Evolutionary conservation across 78 protist genomes (phyloP).

Genomic region (Creolimax fragrantissima): DNA sequence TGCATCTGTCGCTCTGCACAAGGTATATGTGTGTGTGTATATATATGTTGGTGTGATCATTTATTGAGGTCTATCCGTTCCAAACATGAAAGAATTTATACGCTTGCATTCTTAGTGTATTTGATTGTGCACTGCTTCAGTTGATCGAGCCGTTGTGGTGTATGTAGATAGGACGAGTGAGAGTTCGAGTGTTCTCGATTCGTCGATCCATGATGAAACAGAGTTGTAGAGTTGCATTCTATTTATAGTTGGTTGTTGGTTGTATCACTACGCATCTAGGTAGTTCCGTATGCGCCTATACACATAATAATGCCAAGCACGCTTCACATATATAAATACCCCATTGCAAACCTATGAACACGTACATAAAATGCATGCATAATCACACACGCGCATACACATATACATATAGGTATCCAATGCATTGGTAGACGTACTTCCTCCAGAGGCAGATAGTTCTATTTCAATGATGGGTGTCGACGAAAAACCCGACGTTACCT

Average conservation of each 20-base stretch:
- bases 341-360: neutral
- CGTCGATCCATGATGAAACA: neutral
- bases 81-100: neutral
- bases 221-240: neutral
- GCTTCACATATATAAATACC: neutral
- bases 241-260: neutral
- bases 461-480: slow-evolving; percentile 59
- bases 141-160: too few relatives aligned
- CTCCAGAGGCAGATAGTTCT: slow-evolving; percentile 96
- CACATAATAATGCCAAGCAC: neutral
- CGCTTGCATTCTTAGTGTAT: too few relatives aligned
- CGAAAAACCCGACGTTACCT: slow-evolving; percentile 60
- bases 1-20: slow-evolving; percentile 92
- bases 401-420: slow-evolving; percentile 57
- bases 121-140: too few relatives aligned
- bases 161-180: neutral
- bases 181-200: neutral
- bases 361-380: neutral
- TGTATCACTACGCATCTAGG: neutral
- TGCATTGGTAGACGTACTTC: slow-evolving; percentile 93
- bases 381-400: neutral
- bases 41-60: neutral
- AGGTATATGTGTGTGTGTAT: neutral
- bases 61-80: neutral
- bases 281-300: neutral